Evolutionary conservation across 257 asterid species (phyloP), one percentile per base, ranked within the genome.

Genomic region (Linaria vulgaris): DNA sequence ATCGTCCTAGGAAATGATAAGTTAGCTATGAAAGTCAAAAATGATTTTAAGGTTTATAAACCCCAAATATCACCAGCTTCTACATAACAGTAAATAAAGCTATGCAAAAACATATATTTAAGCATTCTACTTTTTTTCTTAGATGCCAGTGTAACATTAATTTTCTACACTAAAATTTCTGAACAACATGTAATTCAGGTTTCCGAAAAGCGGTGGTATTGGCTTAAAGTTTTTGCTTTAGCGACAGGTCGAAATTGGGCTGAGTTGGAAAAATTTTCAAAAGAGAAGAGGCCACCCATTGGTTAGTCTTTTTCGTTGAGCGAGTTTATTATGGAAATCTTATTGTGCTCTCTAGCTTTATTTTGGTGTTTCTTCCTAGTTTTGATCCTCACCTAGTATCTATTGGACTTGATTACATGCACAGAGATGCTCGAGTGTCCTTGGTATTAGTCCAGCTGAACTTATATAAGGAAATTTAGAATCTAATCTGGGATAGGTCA

Each of bases 171-270:
- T 47, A 9, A 37, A 30, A 64, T 55, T 22, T 54, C 66, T 48
- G 63, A 49, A 39, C 61, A 49, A 49, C 22, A 30, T 61, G 45
- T 30, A 70, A 64, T 81, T 74, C 79, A 92, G 97, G 96, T 89
- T 73, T 87, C 97, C 0, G 99, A 92, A 60, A 92, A 89, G 82
- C 77, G 96, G 34, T 94, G 97, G 97, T 94, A 94, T 76, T 90
- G 99, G 99, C 99, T 94, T 49, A 94, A 94, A 76, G 91, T 77
- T 56, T 85, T 92, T 64, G 96, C 99, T 53, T 81, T 92, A 81
- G 97, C 94, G 61, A 92, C 99, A 71, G 82, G 82, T 62, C 77
- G 95, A 67, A 96, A 87, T 67, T 92, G 99, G 99, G 94, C 82
- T 72, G 89, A 96, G 52, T 73, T 92, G 56, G 99, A 92, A 71